A percentile compares a stretch with the other conserved stretches of the same genome.
These are phyloP conservation scores for Mariannaea elegans DNA, from an alignment of 2,329 filamentous ascomycete species.

Conservation along the genomic window DNA sequence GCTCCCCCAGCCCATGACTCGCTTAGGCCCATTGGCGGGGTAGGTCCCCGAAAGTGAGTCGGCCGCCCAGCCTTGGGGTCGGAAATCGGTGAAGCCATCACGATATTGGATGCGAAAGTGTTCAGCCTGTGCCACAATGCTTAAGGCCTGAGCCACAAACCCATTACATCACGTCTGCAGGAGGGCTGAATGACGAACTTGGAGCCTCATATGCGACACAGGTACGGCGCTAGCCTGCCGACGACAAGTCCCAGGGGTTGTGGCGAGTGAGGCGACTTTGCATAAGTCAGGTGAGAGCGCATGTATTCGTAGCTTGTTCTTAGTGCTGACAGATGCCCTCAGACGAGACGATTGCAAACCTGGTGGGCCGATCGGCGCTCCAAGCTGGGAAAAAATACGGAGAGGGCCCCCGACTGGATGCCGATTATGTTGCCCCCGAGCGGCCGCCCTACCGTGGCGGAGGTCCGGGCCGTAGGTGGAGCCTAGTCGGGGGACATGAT, in stretches of 20 bases:
- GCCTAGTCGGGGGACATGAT: constrained; percentile 31
- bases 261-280: constrained; percentile 19
- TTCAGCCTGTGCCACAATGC: constrained; percentile 28
- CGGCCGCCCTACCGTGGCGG: constrained; percentile 31
- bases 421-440: constrained; percentile 28
- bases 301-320: constrained; percentile 14
- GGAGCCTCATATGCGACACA: constrained; percentile 30
- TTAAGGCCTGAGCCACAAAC: constrained; percentile 23
- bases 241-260: constrained; percentile 17
- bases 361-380: constrained; percentile 8
- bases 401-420: constrained; percentile 24
- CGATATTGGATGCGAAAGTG: constrained; percentile 24
- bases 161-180: constrained; percentile 35
- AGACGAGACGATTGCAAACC: constrained; percentile 11
- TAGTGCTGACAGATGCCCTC: constrained; percentile 21
- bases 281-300: constrained; percentile 14
- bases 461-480: constrained; percentile 34
- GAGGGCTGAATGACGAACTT: constrained; percentile 19
- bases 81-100: constrained; percentile 40
- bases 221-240: constrained; percentile 17
- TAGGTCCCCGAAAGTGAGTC: constrained; percentile 26
- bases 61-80: constrained; percentile 14
- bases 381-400: constrained; percentile 9
- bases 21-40: constrained; percentile 39
- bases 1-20: constrained; percentile 39